Evolutionary conservation across 2,329 filamentous ascomycete species (phyloP).

Genomic region (Fusarium clavum): DNA sequence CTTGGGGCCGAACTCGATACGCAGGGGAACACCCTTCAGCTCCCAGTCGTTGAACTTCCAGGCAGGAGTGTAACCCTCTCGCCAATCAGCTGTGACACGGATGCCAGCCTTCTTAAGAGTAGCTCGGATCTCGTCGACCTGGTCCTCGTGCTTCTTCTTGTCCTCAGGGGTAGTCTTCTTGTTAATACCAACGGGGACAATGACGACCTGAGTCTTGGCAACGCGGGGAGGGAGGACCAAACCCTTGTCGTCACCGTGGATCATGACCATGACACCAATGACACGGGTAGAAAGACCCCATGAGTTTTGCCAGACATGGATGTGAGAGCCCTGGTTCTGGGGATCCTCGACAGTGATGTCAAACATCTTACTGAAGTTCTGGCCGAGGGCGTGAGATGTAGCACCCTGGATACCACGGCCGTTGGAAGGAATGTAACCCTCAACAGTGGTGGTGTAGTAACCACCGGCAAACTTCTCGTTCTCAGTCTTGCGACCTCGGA

Average conservation of each 20-base stretch:
- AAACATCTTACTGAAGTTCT: conserved; percentile 99
- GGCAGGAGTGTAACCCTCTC: conserved; percentile 92
- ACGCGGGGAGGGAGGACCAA: conserved; percentile 93
- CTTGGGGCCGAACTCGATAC: conserved; percentile 95
- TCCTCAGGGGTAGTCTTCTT: conserved; percentile 87
- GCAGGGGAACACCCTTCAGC: conserved; percentile 91
- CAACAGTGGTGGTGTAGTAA: conserved; percentile 95
- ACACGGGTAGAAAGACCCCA: conserved; percentile 98
- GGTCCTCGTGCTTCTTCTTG: conserved; percentile 77
- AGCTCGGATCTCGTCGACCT: conserved; percentile 77
- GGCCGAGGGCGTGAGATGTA: conserved; percentile 93
- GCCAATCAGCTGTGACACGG: conserved; percentile 82
- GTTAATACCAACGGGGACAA: conserved; percentile 93
- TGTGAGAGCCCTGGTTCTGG: conserved; percentile 78
- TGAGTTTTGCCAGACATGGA: conserved; percentile 98
- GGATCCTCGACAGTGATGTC: conserved; percentile 98
- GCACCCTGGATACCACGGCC: conserved; percentile 96
- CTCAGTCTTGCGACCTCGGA: conserved; percentile 94
- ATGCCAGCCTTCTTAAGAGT: conserved; percentile 79
- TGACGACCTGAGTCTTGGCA: conserved; percentile 84
- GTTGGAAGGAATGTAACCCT: conserved; percentile 96
- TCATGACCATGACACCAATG: conserved; percentile 99
- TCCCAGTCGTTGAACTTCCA: conserved; percentile 99
- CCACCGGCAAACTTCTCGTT: conserved; percentile 98
- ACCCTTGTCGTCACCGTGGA: conserved; percentile 95